Evolutionary conservation across 169 alveolate genomes (phyloP), one percentile per base, ranked within the genome.

Genomic region (Cyclospora cayetanensis): DNA sequence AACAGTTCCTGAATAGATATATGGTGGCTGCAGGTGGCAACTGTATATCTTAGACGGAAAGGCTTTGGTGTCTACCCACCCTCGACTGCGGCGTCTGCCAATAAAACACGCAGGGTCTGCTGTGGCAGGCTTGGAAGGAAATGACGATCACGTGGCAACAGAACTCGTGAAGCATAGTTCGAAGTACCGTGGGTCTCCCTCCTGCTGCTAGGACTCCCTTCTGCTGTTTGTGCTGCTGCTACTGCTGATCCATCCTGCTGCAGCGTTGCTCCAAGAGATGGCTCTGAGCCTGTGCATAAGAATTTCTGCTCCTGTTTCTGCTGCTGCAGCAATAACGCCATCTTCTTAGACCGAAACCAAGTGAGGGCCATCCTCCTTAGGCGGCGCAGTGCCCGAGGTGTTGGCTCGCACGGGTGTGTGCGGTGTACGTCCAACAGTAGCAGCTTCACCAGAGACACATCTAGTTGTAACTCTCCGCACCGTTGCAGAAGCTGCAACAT

Each of bases 361-460:
- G 43, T 52, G 34, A 11, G 35, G 11, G 86, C 76, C 87, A 66
- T 87, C 39, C 52, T 66, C 63, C 50, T 11, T 15, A 53, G 42
- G 25, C 92, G 74, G 42, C 90, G 25, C 15, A 82, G 77, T 9
- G 27, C 52, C 9, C 53, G 12, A 5, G 90, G 77, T 31, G 43
- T 35, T 15, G 90, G 90, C 63, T 68, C 92, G 0, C 31, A 39
- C 27, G 53, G 76, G 41, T 27, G n/a, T 29, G 76, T 52, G 35
- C 65, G 86, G 63, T 87, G 92, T 2, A 46, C 87, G 1, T 66
- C 86, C 35, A 68, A 35, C 27, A 87, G 63, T 27, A 87, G 37
- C 20, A 46, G 55, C 46, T 43, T 41, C 35, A 43, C 76, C 18
- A 68, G 65, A 18, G 60, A 74, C 12, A 74, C 18, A 34, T 9